Evolutionary conservation across 179 eudicot genomes (phyloP).

Genomic region (Nepenthes alata): DNA sequence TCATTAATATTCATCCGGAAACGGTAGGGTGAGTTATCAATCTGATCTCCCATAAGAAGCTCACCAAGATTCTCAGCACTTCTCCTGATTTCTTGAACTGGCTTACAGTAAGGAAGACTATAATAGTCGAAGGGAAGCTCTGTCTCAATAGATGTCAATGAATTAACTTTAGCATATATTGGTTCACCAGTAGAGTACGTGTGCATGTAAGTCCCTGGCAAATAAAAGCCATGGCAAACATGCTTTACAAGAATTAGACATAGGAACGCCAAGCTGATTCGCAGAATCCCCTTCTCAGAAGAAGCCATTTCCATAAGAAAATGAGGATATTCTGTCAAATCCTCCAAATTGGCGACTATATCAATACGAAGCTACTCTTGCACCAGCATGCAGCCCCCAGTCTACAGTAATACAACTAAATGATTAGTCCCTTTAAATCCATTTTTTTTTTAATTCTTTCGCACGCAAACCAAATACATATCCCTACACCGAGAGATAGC

Average conservation of each 20-base stretch:
- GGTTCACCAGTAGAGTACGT: not conserved
- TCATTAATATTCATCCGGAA: constrained; percentile 9
- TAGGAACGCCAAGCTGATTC: not conserved
- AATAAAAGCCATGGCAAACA: constrained; percentile 4
- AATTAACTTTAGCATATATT: constrained; percentile 7
- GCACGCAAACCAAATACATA: no score
- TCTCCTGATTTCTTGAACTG: not conserved
- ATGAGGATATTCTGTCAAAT: no score
- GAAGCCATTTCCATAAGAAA: not conserved
- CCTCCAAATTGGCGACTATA: no score
- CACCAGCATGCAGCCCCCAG: no score
- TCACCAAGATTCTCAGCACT: constrained; percentile 7
- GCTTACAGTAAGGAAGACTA: constrained; percentile 6
- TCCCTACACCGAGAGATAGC: no score
- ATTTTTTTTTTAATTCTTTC: no score
- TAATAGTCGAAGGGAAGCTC: constrained; percentile 4
- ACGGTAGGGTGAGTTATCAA: constrained; percentile 4
- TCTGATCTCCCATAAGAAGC: constrained; percentile 9
- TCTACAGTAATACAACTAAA: no score
- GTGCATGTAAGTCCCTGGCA: constrained; percentile 7
- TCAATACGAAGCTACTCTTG: no score
- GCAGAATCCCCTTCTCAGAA: not conserved
- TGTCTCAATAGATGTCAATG: constrained; percentile 2
- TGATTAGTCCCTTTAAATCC: no score
- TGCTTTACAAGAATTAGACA: not conserved